Conservation (phyloP, 306 rosid species). For the apple (Malus domestica) region ASM211411v1 NC_041804.1:1438501-1439000, state of each 20-base stretch:
- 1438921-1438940: neutral
- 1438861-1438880: neutral
- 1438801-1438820: neutral
- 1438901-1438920: neutral
- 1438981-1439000: neutral
- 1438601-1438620: neutral
- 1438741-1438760: neutral
- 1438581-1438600: neutral
- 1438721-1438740: neutral
- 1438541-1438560: neutral
- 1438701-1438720: neutral
- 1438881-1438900: neutral
- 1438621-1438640: neutral
- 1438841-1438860: neutral
- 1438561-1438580: neutral
- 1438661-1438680: neutral
- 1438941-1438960: neutral
- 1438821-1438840: neutral
- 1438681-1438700: neutral
- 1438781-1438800: neutral
- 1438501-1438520: neutral
- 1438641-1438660: neutral
- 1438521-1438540: neutral
- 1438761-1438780: neutral
- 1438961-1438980: neutral